phyloP scores from a whole-genome alignment of 2,329 filamentous ascomycete genomes.

The Lojkania enalia region DNA sequence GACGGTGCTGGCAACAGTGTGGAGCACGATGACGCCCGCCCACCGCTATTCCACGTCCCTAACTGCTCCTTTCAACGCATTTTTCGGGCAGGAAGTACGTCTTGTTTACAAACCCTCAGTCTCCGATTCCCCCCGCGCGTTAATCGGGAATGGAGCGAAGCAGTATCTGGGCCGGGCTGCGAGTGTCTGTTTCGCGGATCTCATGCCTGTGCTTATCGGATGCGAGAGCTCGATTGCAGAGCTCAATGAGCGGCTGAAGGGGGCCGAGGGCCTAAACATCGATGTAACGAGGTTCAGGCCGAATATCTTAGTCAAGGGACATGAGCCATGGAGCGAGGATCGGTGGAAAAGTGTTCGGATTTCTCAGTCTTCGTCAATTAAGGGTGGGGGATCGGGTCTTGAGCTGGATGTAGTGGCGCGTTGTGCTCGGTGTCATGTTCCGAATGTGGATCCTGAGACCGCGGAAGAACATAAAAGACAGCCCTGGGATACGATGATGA shows the following conservation, averaged over 20 bases:
- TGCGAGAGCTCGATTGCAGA: constrained; percentile 61
- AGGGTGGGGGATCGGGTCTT: constrained; percentile 29
- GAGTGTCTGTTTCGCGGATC: constrained; percentile 62
- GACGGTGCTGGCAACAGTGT: constrained; percentile 58
- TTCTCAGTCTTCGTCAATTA: constrained; percentile 7
- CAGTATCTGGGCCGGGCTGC: constrained; percentile 58
- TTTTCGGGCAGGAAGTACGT: constrained; percentile 59
- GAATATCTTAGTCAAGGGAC: constrained; percentile 63
- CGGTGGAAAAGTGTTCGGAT: constrained; percentile 63
- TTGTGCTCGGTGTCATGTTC: constrained; percentile 64
- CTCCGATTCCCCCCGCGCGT: constrained; percentile 52
- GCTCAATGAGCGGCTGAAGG: constrained; percentile 58
- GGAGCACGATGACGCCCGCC: constrained; percentile 61
- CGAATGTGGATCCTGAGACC: constrained; percentile 67
- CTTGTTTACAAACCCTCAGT: constrained; percentile 65
- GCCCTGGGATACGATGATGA: constrained; percentile 65
- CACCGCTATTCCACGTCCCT: constrained; percentile 57
- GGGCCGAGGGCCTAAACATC: constrained; percentile 54
- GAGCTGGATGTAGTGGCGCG: constrained; percentile 61
- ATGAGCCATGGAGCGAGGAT: constrained; percentile 64
- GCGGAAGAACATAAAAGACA: constrained; percentile 61
- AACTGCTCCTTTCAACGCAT: constrained; percentile 58
- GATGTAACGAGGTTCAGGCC: constrained; percentile 62
- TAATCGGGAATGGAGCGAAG: constrained; percentile 60
- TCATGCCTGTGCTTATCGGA: constrained; percentile 60